Conservation (phyloP, 1,284 basidiomycete genomes). For the Ganoderma boninense region DNA sequence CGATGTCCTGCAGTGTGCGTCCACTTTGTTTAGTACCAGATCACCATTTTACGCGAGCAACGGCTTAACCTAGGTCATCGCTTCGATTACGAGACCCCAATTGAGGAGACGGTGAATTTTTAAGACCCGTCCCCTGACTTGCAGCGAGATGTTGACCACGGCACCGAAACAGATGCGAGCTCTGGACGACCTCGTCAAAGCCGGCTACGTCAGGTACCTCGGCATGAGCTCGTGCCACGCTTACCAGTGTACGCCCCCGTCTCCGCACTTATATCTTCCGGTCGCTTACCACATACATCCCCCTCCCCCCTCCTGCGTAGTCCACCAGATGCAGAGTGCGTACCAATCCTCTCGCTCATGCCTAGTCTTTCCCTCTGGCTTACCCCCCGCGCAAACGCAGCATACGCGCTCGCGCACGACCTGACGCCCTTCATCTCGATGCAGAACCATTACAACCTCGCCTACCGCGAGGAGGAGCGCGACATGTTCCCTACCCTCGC, state of each 20-base stretch:
- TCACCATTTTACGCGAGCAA: neutral
- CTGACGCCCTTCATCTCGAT: slow-evolving; percentile 60
- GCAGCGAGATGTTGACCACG: neutral
- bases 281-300: neutral
- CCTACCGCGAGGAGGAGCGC: slow-evolving; percentile 15
- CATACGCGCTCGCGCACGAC: slow-evolving; percentile 45
- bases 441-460: slow-evolving; percentile 48
- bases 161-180: slow-evolving; percentile 39
- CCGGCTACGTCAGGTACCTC: slow-evolving; percentile 46
- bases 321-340: slow-evolving; percentile 37
- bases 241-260: slow-evolving; percentile 49
- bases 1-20: slow-evolving; percentile 45
- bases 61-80: slow-evolving; percentile 23
- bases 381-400: slow-evolving; percentile 17
- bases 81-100: slow-evolving; percentile 29
- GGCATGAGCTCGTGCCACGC: slow-evolving; percentile 47
- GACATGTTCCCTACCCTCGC: slow-evolving; percentile 6
- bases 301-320: slow-evolving; percentile 33
- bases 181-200: slow-evolving; percentile 45
- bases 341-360: neutral
- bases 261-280: no score
- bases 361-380: no score
- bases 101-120: slow-evolving; percentile 35
- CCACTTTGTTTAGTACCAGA: neutral
- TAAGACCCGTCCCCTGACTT: no score